Base-by-base conservation (phyloP, 208 protist species). In the Leishmania braziliensis region DNA sequence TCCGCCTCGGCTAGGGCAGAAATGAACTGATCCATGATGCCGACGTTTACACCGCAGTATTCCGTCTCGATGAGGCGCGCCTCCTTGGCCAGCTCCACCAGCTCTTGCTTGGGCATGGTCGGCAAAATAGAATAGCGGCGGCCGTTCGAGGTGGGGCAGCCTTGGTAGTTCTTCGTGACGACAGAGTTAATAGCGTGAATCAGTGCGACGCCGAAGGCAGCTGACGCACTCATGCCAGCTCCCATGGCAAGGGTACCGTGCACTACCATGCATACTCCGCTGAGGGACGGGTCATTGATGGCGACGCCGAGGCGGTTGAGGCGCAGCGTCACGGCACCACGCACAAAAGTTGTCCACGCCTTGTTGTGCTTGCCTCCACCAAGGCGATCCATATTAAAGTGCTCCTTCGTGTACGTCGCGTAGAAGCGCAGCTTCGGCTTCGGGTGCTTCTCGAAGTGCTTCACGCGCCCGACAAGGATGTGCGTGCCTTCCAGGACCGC, bases 1-100 rank as follows among this genome's bases (percentile, higher is more conserved):
- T 91, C 87, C 12, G 78, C 75, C 66, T 97, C 89, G 36, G 94
- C 80, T 26, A 98, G 87, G 68, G 83, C 92, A 5, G 93, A 93
- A 74, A 88, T 91, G 78, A 97, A 95, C 90, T 98, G 96, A 78
- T 98, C 96, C 96, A 98, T 98, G 85, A 98, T 98, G 77, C 96
- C 96, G 77, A 97, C 95, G 12, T 96, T 93, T 6, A 96, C 90
- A 43, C 92, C 90, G 56, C 91, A 95, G 84, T 89, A 98, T 54
- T 93, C 84, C 68, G 87, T 90, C 79, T 98, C 95, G 53, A 95
- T 95, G 36, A 88, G 84, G 70, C 95, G 92, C 4, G 84, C 93
- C 80, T 92, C 88, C 84, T 93, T 89, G 23, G 88, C 91, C 20
- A 96, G 75, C 56, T 90, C 85, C 36, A 93, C 84, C 48, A 89